Conservation (phyloP, 768 basidiomycete genomes). For the Termitomyces sp. region DNA sequence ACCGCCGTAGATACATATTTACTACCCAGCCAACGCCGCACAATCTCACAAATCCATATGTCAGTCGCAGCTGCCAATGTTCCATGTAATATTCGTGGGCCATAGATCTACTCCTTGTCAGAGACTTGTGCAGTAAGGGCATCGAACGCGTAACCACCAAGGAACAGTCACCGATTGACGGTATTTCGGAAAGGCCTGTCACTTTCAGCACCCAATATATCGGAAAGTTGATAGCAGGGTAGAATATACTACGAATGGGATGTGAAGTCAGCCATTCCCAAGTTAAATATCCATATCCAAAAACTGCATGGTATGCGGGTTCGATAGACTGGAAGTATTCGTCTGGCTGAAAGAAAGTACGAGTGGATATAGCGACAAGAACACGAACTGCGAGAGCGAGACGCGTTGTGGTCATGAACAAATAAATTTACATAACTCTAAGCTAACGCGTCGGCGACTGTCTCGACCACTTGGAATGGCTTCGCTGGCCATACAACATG, state of each 20-base stretch:
- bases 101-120: conserved; percentile 43
- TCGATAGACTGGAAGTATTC: conserved; percentile 96
- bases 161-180: conserved; percentile 33
- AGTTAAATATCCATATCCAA: conserved; percentile 86
- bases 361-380: conserved; percentile 59
- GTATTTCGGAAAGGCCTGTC: conserved; percentile 41
- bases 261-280: conserved; percentile 86
- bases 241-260: conserved; percentile 77
- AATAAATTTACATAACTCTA: neutral
- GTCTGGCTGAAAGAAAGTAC: conserved; percentile 94
- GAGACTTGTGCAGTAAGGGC: neutral
- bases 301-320: conserved; percentile 83
- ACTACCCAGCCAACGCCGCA: conserved; percentile 50
- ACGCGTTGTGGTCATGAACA: conserved; percentile 14
- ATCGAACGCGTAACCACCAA: conserved; percentile 50
- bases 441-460: neutral
- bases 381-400: conserved; percentile 49
- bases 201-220: conserved; percentile 66
- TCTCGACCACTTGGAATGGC: conserved; percentile 2
- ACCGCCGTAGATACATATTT: conserved; percentile 59
- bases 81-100: conserved; percentile 77
- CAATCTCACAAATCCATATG: conserved; percentile 60
- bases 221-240: conserved; percentile 77
- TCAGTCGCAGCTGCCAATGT: conserved; percentile 76
- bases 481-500: conserved; percentile 4